A percentile compares a stretch with the other conserved stretches of the same genome.
phyloP scores from a whole-genome alignment of 2,329 filamentous ascomycete species.

The Beauveria sp. region DNA sequence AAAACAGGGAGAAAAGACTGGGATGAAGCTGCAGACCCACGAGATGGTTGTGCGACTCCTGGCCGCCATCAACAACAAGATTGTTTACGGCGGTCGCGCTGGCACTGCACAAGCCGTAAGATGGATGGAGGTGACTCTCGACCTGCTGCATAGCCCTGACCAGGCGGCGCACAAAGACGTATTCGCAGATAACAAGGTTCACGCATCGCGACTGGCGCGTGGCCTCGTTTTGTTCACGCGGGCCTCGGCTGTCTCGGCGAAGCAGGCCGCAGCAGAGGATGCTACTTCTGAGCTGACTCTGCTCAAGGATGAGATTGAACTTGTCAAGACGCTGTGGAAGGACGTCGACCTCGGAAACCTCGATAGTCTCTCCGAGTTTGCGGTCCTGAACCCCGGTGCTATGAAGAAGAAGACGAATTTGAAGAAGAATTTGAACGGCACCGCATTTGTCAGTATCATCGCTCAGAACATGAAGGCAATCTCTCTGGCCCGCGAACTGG shows the following conservation, averaged over 20 bases:
- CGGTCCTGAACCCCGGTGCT: slow-evolving; percentile 17
- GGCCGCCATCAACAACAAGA: slow-evolving; percentile 27
- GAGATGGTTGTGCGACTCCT: slow-evolving; percentile 30
- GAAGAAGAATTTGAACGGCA: slow-evolving; percentile 17
- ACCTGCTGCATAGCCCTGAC: slow-evolving; percentile 38
- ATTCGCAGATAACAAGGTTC: slow-evolving; percentile 14
- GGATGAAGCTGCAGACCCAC: slow-evolving; percentile 32
- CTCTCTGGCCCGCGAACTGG: slow-evolving; percentile 34
- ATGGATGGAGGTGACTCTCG: slow-evolving; percentile 40
- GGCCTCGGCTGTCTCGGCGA: slow-evolving; percentile 20
- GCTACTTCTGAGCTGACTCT: slow-evolving; percentile 19
- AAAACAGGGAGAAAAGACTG: slow-evolving; percentile 38
- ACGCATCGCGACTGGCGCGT: slow-evolving; percentile 22
- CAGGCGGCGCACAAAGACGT: slow-evolving; percentile 23
- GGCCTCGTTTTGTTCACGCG: slow-evolving; percentile 24
- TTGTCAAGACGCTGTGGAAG: slow-evolving; percentile 22
- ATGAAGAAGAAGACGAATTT: background rate
- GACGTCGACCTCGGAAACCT: slow-evolving; percentile 16
- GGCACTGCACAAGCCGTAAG: slow-evolving; percentile 33
- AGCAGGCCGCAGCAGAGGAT: slow-evolving; percentile 17
- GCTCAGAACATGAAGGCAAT: slow-evolving; percentile 34
- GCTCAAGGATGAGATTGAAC: slow-evolving; percentile 23
- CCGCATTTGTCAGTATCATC: slow-evolving; percentile 21
- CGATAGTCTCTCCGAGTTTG: slow-evolving; percentile 18
- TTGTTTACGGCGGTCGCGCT: slow-evolving; percentile 27